Base-by-base conservation (phyloP, 2,329 filamentous ascomycete genomes). In the Sphaerostilbella broomeana region DNA sequence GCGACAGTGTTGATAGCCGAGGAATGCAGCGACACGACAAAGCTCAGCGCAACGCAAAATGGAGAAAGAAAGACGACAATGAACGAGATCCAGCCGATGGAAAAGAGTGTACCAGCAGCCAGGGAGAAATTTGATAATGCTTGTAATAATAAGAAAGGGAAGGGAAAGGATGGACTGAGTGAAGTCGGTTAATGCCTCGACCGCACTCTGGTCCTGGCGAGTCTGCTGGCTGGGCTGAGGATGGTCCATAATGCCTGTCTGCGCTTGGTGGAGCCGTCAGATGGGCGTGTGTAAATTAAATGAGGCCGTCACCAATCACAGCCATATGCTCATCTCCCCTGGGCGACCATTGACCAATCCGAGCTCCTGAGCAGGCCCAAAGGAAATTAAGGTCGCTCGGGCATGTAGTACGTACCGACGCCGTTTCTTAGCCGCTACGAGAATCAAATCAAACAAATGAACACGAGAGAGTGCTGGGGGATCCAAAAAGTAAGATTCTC, bases 281-380 rank as follows among this genome's bases (percentile, higher is more conserved):
- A 42, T 42, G 35, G 36, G 34, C 30, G 44, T 43, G 43, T 44
- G 41, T 31, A 38, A 52, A 46, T 49, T 50, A 47, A 52, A 51
- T 50, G 45, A 46, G 32, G 47, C 51, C 20, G 35, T 45, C 35
- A 35, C 55, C 54, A 57, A 57, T 58, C 45, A 53, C 40, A 40
- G 19, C 18, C 35, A 29, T 27, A 36, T 35, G 17, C 35, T 50
- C 39, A 48, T 50, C 45, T 51, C 50, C 49, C 49, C 49, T 25
- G 29, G 39, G n/a, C 24, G 27, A 13, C 19, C 26, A 21, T 20
- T 13, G 20, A 17, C 45, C 45, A 49, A 43, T 31, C 31, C 30
- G 22, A 32, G 19, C 11, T 27, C 45, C 40, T 17, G 18, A 25
- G 19, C 29, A 24, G 13, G 25, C 30, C 31, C 26, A 40, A 36